Conservation (phyloP, 2,329 filamentous ascomycete species). For the Leptodontidium sp. region DNA sequence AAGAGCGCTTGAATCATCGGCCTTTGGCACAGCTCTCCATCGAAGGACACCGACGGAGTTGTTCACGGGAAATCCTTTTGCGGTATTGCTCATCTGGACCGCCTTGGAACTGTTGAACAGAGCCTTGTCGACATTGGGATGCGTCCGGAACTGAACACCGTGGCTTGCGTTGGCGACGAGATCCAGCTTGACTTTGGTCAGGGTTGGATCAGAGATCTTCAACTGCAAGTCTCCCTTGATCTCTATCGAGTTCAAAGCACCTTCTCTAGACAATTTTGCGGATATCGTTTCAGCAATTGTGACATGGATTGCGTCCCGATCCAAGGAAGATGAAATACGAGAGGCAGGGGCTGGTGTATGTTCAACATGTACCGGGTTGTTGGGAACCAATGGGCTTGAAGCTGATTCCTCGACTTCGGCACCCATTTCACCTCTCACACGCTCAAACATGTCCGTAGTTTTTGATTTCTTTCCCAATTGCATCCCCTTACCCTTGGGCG, state of each 20-base stretch:
- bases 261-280: conserved; percentile 88
- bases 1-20: conserved; percentile 80
- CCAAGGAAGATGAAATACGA: conserved; percentile 70
- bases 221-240: conserved; percentile 93
- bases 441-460: conserved; percentile 96
- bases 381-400: conserved; percentile 69
- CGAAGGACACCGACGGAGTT: conserved; percentile 91
- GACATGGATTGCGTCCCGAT: conserved; percentile 87
- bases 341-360: conserved; percentile 59
- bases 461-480: conserved; percentile 99
- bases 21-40: conserved; percentile 87
- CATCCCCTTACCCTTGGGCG: conserved; percentile 95
- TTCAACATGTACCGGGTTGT: conserved; percentile 58
- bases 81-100: conserved; percentile 89
- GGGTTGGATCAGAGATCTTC: conserved; percentile 84
- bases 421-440: conserved; percentile 91
- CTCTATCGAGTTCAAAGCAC: conserved; percentile 83
- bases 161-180: conserved; percentile 79
- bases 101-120: conserved; percentile 83
- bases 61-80: conserved; percentile 92
- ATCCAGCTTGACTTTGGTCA: conserved; percentile 91
- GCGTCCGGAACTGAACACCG: conserved; percentile 90
- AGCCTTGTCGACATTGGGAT: conserved; percentile 93
- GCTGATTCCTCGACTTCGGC: conserved; percentile 77
- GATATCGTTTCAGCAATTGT: conserved; percentile 90